These are phyloP conservation scores for Magnolia officinalis DNA, from an alignment of 164 flowering plant genomes.

Conservation along the genomic window DNA sequence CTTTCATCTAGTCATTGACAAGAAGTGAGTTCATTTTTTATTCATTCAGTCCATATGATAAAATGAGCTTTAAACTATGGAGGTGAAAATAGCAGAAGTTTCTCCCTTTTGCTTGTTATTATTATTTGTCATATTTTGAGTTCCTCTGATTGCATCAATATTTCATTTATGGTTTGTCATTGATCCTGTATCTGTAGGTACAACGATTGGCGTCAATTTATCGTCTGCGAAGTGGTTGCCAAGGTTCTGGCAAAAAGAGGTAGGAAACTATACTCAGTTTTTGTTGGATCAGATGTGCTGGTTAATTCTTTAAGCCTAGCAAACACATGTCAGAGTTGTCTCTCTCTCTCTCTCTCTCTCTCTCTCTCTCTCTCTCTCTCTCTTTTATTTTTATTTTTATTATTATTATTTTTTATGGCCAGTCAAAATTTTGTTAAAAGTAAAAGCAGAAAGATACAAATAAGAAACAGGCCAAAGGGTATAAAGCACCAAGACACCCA, in stretches of 20 bases:
- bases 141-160: not conserved
- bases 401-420: no score
- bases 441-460: not conserved
- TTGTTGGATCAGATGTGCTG: not conserved
- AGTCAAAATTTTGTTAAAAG: not conserved
- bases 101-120: not conserved
- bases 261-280: not conserved
- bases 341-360: no score
- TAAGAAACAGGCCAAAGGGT: not conserved
- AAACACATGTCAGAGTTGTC: not conserved
- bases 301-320: no score
- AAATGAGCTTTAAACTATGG: not conserved
- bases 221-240: conserved; percentile 58
- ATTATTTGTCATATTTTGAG: not conserved
- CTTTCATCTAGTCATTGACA: not conserved
- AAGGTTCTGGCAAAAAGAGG: conserved; percentile 91
- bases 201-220: conserved; percentile 74
- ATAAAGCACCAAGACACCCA: not conserved
- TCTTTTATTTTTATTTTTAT: no score
- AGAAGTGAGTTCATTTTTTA: not conserved
- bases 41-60: not conserved
- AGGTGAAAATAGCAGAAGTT: not conserved
- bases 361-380: no score
- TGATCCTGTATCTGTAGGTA: conserved; percentile 40
- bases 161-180: not conserved